Evolutionary conservation across 176 grass and related monocot genomes (phyloP), one percentile per base, ranked within the genome.

Genomic region (Panicum miliaceum): DNA sequence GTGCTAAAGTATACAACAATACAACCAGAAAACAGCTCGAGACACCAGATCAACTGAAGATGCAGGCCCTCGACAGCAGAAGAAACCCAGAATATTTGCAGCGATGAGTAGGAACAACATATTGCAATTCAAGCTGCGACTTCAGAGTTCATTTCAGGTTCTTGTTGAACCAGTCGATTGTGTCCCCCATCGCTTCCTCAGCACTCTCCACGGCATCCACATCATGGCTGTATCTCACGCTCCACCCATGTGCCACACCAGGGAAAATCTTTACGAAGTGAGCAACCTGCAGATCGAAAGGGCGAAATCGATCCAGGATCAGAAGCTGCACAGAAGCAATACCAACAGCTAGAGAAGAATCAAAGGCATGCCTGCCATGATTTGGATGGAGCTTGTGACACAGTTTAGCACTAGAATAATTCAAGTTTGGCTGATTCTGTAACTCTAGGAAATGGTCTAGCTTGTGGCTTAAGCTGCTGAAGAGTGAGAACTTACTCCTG

Each of bases 231-330:
- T 94, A 92, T 77, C 92, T 85, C 47, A 87, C 72, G 20, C 87
- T 71, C 87, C 92, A 94, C 34, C 90, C 90, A 76, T 94, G 92
- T 9, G 73, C 75, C 14, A 92, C 90, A 12, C 87, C 86, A 83
- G 92, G 92, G 85, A 92, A 94, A 32, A 94, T 90, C 53, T 94
- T 94, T 36, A 92, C 84, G 13, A 80, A 92, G 38, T 87, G 73
- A 27, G 25, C 58, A 69, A 92, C 42, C 92, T 94, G 78, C 8
- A 22, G 19, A 75, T 4, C 10, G 1, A 4, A 47, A n/a, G 22
- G 22, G 63, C 5, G 58, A 65, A 38, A 56, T 5, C 43, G 37
- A 20, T 48, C 34, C 41, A 82, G 35, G 18, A 75, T 15, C 10
- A 73, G 50, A 64, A 16, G 25, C 7, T 18, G 2, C 3, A 23